Evolutionary conservation across 805 yeast genomes (phyloP).

Genomic region (Zygotorulaspora florentina): DNA sequence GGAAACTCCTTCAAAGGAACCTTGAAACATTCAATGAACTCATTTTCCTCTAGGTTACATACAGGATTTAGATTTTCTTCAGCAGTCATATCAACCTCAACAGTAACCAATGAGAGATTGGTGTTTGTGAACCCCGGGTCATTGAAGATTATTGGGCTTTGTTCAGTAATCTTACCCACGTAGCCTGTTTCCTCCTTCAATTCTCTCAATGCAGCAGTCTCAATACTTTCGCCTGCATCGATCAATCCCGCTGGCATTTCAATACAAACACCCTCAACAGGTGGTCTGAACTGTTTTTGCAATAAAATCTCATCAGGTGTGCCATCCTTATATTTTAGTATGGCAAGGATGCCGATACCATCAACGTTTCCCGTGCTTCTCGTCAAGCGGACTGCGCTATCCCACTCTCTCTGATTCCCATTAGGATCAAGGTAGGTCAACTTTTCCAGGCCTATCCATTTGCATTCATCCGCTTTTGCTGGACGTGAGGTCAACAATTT

Average conservation of each 20-base stretch:
- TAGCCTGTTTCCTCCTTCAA: constrained; percentile 91
- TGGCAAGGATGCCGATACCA: constrained; percentile 87
- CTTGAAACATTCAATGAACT: constrained; percentile 84
- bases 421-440: constrained; percentile 68
- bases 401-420: constrained; percentile 78
- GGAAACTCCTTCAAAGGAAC: constrained; percentile 61
- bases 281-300: constrained; percentile 92
- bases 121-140: constrained; percentile 93
- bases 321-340: constrained; percentile 47
- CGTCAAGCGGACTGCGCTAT: constrained; percentile 79
- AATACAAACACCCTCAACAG: constrained; percentile 79
- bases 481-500: constrained; percentile 31
- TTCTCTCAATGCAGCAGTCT: constrained; percentile 81
- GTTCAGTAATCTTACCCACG: constrained; percentile 54
- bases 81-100: constrained; percentile 66
- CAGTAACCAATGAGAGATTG: constrained; percentile 72
- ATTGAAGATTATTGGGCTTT: constrained; percentile 51
- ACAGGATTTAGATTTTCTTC: constrained; percentile 64
- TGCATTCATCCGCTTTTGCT: constrained; percentile 45
- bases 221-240: constrained; percentile 76
- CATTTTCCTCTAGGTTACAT: constrained; percentile 81
- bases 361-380: constrained; percentile 59
- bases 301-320: constrained; percentile 54
- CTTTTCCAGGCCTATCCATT: constrained; percentile 65
- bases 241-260: constrained; percentile 95